Conservation (phyloP, 164 flowering plant species). For the Tetrastigma voinierianum region DNA sequence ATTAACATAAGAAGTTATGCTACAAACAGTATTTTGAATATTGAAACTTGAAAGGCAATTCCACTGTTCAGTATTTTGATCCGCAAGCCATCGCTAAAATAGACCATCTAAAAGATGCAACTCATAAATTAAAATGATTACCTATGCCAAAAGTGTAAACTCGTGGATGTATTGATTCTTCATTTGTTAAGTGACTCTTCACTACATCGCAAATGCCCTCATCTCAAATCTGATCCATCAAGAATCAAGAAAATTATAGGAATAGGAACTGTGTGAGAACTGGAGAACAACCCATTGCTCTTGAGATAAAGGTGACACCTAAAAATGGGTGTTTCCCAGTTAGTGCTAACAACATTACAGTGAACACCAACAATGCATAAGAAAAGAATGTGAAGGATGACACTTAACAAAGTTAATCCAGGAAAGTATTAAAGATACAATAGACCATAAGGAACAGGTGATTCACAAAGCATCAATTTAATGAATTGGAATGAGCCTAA, state of each 20-base stretch:
- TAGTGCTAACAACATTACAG: background rate
- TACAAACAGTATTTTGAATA: too few relatives aligned
- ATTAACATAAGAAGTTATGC: too few relatives aligned
- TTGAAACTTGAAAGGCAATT: too few relatives aligned
- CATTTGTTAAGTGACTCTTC: slow-evolving; percentile 34
- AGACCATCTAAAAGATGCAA: background rate
- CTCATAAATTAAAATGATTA: slow-evolving; percentile 21
- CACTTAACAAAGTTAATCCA: too few relatives aligned
- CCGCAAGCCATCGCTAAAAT: background rate
- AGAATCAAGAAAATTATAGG: slow-evolving; percentile 78
- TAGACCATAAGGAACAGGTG: background rate
- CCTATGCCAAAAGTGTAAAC: slow-evolving; percentile 92
- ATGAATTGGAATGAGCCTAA: background rate
- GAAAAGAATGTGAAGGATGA: too few relatives aligned
- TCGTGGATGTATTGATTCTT: slow-evolving; percentile 55
- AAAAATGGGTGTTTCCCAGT: background rate
- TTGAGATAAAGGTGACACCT: slow-evolving; percentile 33
- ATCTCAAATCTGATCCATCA: slow-evolving; percentile 92
- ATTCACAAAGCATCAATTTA: background rate
- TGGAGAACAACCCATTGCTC: slow-evolving; percentile 79
- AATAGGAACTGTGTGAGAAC: slow-evolving; percentile 37
- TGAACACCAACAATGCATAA: background rate
- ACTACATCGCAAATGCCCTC: slow-evolving; percentile 76
- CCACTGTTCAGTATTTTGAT: too few relatives aligned
- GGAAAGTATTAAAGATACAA: background rate